Percentiles rank a stretch among this genome's conserved stretches.
Conservation (phyloP, 805 yeast genomes). For the Suhomyces faveliae region DNA sequence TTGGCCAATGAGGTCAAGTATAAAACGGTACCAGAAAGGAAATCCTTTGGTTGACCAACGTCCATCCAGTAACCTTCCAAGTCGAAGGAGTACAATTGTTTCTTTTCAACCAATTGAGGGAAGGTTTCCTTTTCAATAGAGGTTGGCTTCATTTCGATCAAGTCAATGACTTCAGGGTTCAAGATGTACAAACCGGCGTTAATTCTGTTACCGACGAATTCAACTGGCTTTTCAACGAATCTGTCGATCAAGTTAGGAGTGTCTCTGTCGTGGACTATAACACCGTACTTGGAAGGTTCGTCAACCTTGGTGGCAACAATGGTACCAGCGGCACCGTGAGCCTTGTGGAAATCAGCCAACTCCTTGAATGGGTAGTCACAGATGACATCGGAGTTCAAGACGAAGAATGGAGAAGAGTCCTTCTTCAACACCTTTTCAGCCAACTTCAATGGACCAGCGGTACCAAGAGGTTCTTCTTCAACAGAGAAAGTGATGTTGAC, state of each 20-base stretch:
- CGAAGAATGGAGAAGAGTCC: conserved; percentile 96
- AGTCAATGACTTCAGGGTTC: conserved; percentile 95
- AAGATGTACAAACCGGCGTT: conserved; percentile 98
- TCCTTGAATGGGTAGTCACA: conserved; percentile 98
- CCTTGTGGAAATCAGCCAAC: conserved; percentile 86
- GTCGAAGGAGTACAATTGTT: conserved; percentile 89
- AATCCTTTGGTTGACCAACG: conserved; percentile 99
- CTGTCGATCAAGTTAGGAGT: conserved; percentile 95
- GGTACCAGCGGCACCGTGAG: conserved; percentile 97
- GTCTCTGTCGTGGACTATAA: conserved; percentile 94
- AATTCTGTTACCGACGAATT: conserved; percentile 99
- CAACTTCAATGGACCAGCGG: conserved; percentile 98
- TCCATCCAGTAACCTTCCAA: conserved; percentile 99
- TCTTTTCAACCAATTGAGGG: conserved; percentile 91
- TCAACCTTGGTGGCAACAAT: conserved; percentile 99
- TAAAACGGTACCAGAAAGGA: conserved; percentile 90
- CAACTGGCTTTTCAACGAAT: conserved; percentile 99
- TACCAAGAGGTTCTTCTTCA: conserved; percentile 98
- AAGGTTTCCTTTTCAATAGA: conserved; percentile 99
- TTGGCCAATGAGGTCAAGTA: conserved; percentile 85
- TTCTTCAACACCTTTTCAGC: conserved; percentile 92
- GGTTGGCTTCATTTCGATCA: conserved; percentile 97
- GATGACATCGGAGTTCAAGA: conserved; percentile 95
- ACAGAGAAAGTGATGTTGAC: conserved; percentile 94
- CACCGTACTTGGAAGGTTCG: conserved; percentile 99